phyloP scores from a whole-genome alignment of 164 flowering plant species.

The Chimonanthus praecox region DNA sequence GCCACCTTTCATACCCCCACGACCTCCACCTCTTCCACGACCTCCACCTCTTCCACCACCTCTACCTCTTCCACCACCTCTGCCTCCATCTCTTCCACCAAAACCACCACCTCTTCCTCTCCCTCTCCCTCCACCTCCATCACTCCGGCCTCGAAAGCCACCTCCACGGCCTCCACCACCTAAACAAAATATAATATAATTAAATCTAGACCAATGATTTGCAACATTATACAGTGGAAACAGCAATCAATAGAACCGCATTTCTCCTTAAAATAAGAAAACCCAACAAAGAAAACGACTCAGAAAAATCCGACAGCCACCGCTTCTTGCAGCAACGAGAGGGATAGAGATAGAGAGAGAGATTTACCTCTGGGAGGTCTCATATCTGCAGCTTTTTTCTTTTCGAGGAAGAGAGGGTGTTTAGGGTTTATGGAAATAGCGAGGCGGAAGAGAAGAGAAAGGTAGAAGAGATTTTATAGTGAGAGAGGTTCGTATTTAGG shows the following conservation, averaged over 20 bases:
- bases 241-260: neutral
- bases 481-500: neutral
- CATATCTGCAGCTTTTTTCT: conserved; percentile 3
- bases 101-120: conserved; percentile 37
- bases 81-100: conserved; percentile 23
- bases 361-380: conserved; percentile 24
- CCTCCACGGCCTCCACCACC: conserved; percentile 12
- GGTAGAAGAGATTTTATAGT: neutral
- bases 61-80: conserved; percentile 31
- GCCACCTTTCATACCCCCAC: conserved; percentile 87
- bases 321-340: neutral
- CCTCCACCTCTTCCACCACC: conserved; percentile 43
- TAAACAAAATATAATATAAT: neutral
- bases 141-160: conserved; percentile 35
- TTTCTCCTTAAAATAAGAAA: neutral
- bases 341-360: neutral
- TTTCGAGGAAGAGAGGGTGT: neutral
- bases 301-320: neutral
- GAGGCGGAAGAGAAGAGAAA: neutral
- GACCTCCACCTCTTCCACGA: conserved; percentile 47
- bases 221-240: neutral
- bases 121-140: conserved; percentile 40
- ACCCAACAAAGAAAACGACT: no score
- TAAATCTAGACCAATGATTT: neutral
- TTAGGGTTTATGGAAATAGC: neutral